Evolutionary conservation across 2,329 filamentous ascomycete species (phyloP).

Genomic region (Ceratocystis cubensis): DNA sequence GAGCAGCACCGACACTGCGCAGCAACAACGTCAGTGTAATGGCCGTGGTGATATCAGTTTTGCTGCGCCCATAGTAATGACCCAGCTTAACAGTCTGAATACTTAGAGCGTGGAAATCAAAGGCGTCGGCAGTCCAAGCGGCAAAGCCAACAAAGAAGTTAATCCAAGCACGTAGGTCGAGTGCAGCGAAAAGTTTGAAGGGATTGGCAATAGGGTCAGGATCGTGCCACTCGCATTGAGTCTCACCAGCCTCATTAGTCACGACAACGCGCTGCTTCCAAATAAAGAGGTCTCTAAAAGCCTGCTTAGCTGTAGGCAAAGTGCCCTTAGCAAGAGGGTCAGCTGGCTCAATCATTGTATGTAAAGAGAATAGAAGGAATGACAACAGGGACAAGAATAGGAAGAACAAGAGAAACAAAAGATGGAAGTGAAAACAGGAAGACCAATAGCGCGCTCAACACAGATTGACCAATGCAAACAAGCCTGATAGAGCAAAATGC

Average conservation of each 20-base stretch:
- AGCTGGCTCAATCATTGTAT: slow-evolving; percentile 35
- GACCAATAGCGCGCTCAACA: background rate
- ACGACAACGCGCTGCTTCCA: slow-evolving; percentile 64
- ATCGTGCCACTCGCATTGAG: slow-evolving; percentile 52
- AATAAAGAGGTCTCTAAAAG: slow-evolving; percentile 51
- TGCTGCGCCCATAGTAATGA: slow-evolving; percentile 36
- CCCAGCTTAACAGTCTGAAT: slow-evolving; percentile 64
- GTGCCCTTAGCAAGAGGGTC: slow-evolving; percentile 56
- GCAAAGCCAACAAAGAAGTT: slow-evolving; percentile 63
- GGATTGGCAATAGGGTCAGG: slow-evolving; percentile 59
- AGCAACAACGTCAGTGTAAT: slow-evolving; percentile 66
- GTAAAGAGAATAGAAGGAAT: background rate
- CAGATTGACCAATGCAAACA: background rate
- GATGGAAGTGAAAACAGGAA: background rate
- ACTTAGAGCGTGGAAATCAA: slow-evolving; percentile 70
- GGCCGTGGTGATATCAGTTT: slow-evolving; percentile 58
- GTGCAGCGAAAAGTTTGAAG: slow-evolving; percentile 51
- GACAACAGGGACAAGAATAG: slow-evolving; percentile 1
- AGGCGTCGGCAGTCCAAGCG: slow-evolving; percentile 71
- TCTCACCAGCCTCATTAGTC: slow-evolving; percentile 51
- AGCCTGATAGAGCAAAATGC: background rate
- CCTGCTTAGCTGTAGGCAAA: slow-evolving; percentile 51
- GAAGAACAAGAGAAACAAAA: slow-evolving; percentile 13
- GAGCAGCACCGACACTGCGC: slow-evolving; percentile 59
- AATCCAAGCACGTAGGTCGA: slow-evolving; percentile 55